Base-by-base conservation (phyloP, 2,329 filamentous ascomycete genomes). In the Berkeleyomyces basicola region DNA sequence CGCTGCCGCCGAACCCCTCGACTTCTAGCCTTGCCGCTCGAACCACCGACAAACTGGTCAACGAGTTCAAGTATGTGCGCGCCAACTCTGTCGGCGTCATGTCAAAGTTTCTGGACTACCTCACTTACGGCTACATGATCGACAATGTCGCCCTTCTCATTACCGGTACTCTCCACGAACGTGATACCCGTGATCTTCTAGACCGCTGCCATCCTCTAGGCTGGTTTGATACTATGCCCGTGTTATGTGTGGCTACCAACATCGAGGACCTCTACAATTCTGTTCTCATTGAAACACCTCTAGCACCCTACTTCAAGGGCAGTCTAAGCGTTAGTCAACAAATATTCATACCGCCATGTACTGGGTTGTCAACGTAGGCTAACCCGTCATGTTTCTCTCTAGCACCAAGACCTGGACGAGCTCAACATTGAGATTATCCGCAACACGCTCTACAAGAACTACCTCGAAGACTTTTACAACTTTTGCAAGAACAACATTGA, bases 41-140 rank as follows among this genome's bases (percentile, higher is more conserved):
- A 78, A 93, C 93, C 62, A 96, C 93, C 70, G 93, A 99, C 73
- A 99, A 99, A 79, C 85, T 99, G 67, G 92, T 99, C 67, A 87
- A 91, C 67, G 93, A 99, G 74, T 99, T 99, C 74, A 86, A 90
- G 71, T 99, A 99, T 74, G 81, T 99, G 55, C 89, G 95, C 68
- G 90, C 91, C 66, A 96, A 99, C 72, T 88, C 92, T 37, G 89
- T 89, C 1, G 93, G 93, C 14, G 89, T 90, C 0, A 83, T 96
- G 44, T 86, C 91, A 66, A 90, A 89, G 72, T 99, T 99, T 74
- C 90, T 99, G 83, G 90, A 97, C 74, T 99, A 96, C 75, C 79
- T 99, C 66, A 99, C 93, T 1, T 99, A 99, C 73, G 92, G 91
- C 66, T 99, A 99, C 80, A 99, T 99, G 93, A 99, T 99, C 75